Base-by-base conservation (phyloP, 2,329 filamentous ascomycete genomes). In the Nemania diffusa region DNA sequence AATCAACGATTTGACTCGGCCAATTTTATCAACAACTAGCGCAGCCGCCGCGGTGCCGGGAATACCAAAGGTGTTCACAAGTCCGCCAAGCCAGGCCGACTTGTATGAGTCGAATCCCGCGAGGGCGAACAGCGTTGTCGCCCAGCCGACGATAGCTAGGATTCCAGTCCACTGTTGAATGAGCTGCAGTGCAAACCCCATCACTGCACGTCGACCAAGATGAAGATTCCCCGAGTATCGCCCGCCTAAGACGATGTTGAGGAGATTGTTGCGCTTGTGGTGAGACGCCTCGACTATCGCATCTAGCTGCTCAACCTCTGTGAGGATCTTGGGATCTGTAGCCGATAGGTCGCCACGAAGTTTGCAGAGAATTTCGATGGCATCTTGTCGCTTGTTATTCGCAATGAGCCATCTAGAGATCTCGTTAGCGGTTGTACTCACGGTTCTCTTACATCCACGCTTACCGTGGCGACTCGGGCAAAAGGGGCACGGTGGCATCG, bases 11-110 rank as follows among this genome's bases (percentile, higher is more conserved):
- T 64, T 67, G 48, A 79, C 75, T 5, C 84, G 80, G 22, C 85
- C 84, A 6, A 86, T 73, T 1, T 80, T 79, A 71, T 87, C 85
- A 34, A 87, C 80, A 11, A 86, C 82, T 56, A 84, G 81, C 1
- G 84, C 82, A 60, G 81, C 83, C 64, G 84, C 83, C 40, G 84
- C 81, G 2, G 84, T 87, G 1, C 83, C 84, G 2, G 84, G 67
- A 27, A 86, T 83, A 13, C 84, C 84, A 56, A 86, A 78, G 0
- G 83, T 85, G 73, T 85, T 87, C 17, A 85, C 73, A 5, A 83
- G 81, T 5, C 84, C 84, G 1, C 84, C 81, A 9, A 87, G 80
- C 40, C 84, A 81, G 63, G 82, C 69, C 68, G 78, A 84, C 40
- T 83, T 71, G 4, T 77, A 74, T 69, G 71, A 77, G 68, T 78